Percentiles rank a stretch among this genome's conserved stretches.
These are phyloP conservation scores for Leccinum boreale DNA, from an alignment of 768 basidiomycete genomes.

Conservation along the genomic window DNA sequence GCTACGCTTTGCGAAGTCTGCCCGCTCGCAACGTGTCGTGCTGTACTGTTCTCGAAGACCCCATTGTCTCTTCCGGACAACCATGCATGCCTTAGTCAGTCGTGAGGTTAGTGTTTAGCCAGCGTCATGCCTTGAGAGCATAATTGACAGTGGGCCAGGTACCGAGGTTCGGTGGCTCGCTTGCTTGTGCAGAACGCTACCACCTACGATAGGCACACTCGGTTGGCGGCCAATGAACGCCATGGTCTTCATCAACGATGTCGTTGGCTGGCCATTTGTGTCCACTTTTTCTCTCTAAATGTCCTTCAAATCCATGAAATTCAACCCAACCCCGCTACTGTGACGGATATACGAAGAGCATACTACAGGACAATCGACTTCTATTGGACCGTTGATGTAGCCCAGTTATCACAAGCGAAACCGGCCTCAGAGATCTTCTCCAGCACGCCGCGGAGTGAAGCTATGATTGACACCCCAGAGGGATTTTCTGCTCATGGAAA, in stretches of 20 bases:
- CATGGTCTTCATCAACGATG: too few species aligned
- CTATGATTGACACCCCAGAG: not conserved
- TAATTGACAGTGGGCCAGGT: not conserved
- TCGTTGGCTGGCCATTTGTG: not conserved
- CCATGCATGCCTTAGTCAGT: not conserved
- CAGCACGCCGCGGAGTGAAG: not conserved
- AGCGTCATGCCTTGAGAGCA: not conserved
- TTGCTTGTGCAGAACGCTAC: not conserved
- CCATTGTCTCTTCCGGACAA: not conserved
- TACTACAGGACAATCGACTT: not conserved
- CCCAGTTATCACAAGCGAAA: not conserved
- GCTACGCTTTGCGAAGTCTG: conserved; percentile 3
- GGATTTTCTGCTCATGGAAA: not conserved
- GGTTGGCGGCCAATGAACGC: not conserved
- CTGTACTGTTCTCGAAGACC: not conserved
- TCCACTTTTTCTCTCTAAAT: not conserved
- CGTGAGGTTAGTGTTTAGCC: not conserved
- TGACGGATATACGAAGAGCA: not conserved
- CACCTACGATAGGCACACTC: not conserved
- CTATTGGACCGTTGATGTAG: not conserved
- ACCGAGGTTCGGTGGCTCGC: not conserved
- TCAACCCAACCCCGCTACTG: not conserved
- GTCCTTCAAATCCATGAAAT: not conserved
- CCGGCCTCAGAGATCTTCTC: not conserved
- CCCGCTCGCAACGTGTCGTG: not conserved